Conservation (phyloP, 768 basidiomycete genomes). For the Suillus clintonianus region DNA sequence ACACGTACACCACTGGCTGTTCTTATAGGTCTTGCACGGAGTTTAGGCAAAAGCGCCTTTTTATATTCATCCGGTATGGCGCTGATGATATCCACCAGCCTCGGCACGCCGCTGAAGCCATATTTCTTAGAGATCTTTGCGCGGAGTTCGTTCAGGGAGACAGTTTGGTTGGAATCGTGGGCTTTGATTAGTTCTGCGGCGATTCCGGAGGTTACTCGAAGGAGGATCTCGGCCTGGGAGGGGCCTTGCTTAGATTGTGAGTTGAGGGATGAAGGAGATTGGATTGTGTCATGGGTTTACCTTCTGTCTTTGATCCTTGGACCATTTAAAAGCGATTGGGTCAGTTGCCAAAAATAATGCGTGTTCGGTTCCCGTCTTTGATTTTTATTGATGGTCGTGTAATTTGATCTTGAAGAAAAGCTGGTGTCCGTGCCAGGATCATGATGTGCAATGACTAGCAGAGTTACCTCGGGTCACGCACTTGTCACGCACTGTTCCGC, state of each 20-base stretch:
- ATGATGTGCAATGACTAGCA: no score
- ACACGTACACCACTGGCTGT: conserved; percentile 92
- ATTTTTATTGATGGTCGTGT: not conserved
- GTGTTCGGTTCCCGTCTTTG: not conserved
- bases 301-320: conserved; percentile 42
- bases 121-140: conserved; percentile 89
- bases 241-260: conserved; percentile 46
- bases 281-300: conserved; percentile 13
- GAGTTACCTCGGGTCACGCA: conserved; percentile 1
- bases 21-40: conserved; percentile 91
- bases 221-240: conserved; percentile 87
- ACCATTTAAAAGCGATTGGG: conserved; percentile 30
- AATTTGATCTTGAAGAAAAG: not conserved
- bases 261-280: not conserved
- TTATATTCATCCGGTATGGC: conserved; percentile 98
- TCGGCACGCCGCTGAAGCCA: conserved; percentile 81
- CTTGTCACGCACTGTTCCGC: not conserved
- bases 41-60: conserved; percentile 83
- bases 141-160: conserved; percentile 88
- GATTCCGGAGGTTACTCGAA: conserved; percentile 92
- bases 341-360: not conserved
- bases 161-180: conserved; percentile 71
- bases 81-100: conserved; percentile 96
- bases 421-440: no score
- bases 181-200: conserved; percentile 92